Base-by-base conservation (phyloP, 2,329 filamentous ascomycete species). In the Cercospora citrullina region DNA sequence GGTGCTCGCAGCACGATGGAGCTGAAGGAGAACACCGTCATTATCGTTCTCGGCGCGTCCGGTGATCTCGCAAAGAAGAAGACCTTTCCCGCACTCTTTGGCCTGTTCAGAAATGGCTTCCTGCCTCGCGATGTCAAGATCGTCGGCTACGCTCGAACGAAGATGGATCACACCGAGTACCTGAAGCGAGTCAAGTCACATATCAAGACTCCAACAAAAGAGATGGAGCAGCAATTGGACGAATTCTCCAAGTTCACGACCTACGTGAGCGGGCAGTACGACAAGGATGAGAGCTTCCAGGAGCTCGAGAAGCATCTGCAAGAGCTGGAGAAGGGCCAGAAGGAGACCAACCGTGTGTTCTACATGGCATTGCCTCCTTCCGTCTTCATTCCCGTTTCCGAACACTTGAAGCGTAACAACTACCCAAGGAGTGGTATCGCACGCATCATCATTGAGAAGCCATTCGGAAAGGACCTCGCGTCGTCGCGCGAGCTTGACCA, bases 51-150 rank as follows among this genome's bases (percentile, higher is more conserved):
- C 74, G 95, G 95, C 78, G 95, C 95, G 73, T 99, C 95, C 63
- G 95, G 95, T 77, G 95, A 99, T 86, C 85, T 99, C 74, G 95
- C 95, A 62, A 99, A 99, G 88, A 99, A 99, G 90, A 99, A 99
- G 90, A 99, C 95, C 57, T 99, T 96, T 84, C 95, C 95, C 73
- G 95, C 95, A 69, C 89, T 99, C 66, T 99, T 99, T 80, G 95
- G 95, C 75, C 89, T 99, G 78, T 97, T 94, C 85, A 93, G 95
- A 80, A 99, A 99, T 86, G 94, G 97, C 83, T 99, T 98, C 85
- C 91, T 99, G 62, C 95, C 84, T 76, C 96, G 96, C 83, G 93
- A 96, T 82, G 93, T 97, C 83, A 92, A 90, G 82, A 97, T 99
- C 80, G 89, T 99, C 77, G 95, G 95, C 85, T 99, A 99, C 92